Base-by-base conservation (phyloP, 768 basidiomycete species). In the Clathrus columnatus region DNA sequence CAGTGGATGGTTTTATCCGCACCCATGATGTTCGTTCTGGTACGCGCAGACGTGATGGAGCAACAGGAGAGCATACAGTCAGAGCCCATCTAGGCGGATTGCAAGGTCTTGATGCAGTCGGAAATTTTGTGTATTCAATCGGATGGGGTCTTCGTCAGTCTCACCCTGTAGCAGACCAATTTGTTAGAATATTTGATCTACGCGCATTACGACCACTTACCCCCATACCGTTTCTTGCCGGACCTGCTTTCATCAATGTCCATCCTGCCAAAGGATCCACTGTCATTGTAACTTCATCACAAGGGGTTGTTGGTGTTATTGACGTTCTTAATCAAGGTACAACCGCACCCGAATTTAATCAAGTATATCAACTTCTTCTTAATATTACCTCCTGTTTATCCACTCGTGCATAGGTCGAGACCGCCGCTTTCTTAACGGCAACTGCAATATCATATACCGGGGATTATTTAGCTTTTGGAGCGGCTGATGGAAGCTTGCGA, bases 401-500 rank as follows among this genome's bases (percentile, higher is more conserved):
- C 30, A 36, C 36, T 11, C 10, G 36, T n/a, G 11, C 14, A 36
- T 29, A 89, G 86, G 72, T 89, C 48, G 84, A 88, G 60, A 63
- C 82, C n/a, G 63, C 82, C 0, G 84, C 89, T 0, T 92, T 83
- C 66, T 68, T 97, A 51, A 90, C 82, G 5, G 84, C 90, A 28
- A 75, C 83, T 56, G 84, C 93, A 1, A 72, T 96, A 26, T 91
- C 92, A 1, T 83, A 89, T 1, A 86, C 86, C 4, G 91, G 88
- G 30, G 82, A 87, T n/a, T 96, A 91, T 63, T 75, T 98, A 64
- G 93, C 91, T 0, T 92, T 94, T 61, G 94, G 92, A 0, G 93
- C 96, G 63, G 83, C 85, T 0, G 84, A 89, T 43, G 93, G 94
- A 17, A 72, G 75, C 5, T 78, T 97, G 2, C 91, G 95, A 69